Evolutionary conservation across 1,284 basidiomycete species (phyloP).

Genomic region (Heterobasidion occidentale): DNA sequence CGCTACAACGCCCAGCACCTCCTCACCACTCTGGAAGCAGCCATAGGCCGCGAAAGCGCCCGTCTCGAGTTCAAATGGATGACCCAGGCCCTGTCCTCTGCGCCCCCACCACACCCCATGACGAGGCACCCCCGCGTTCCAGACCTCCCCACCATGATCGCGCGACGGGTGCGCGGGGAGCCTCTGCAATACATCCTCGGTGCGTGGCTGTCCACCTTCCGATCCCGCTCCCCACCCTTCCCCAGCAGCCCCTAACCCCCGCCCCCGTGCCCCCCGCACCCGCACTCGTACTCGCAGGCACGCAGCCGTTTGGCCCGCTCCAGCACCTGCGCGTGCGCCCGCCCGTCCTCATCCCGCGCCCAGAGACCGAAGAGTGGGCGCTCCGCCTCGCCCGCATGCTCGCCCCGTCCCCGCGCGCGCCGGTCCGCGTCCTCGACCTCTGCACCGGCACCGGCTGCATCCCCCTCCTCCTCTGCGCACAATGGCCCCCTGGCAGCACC

Average conservation of each 20-base stretch:
- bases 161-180: constrained; percentile 55
- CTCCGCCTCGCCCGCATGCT: constrained; percentile 43
- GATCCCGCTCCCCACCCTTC: constrained; percentile 7
- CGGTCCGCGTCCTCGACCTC: constrained; percentile 68
- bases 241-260: neutral
- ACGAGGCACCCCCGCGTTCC: constrained; percentile 2
- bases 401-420: constrained; percentile 27
- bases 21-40: constrained; percentile 25
- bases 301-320: constrained; percentile 83
- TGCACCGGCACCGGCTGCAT: constrained; percentile 91
- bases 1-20: constrained; percentile 12
- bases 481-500: constrained; percentile 43
- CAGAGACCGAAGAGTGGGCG: constrained; percentile 86
- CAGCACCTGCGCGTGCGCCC: constrained; percentile 55
- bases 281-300: constrained; percentile 49
- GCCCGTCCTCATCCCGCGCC: constrained; percentile 85
- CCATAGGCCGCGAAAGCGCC: constrained; percentile 40
- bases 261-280: neutral
- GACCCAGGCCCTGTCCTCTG: constrained; percentile 26
- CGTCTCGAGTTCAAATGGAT: constrained; percentile 57
- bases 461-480: constrained; percentile 67
- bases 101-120: neutral
- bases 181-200: constrained; percentile 91
- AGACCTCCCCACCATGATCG: constrained; percentile 40
- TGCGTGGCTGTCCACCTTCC: constrained; percentile 24